Base-by-base conservation (phyloP, 2,329 filamentous ascomycete genomes). In the Xylariales sp. region DNA sequence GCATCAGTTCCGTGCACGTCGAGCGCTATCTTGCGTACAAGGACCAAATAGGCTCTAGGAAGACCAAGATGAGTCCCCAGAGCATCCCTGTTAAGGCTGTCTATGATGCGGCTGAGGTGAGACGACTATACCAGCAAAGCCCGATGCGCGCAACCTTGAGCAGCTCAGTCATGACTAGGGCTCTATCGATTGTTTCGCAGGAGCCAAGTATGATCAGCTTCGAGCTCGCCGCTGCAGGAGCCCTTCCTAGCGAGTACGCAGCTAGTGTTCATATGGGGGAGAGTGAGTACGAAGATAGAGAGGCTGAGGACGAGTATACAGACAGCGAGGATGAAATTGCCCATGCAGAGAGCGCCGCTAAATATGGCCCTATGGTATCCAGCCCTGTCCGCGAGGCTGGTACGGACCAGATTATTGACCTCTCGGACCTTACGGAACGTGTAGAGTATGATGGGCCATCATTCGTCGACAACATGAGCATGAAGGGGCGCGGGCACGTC, bases 21-120 rank as follows among this genome's bases (percentile, higher is more conserved):
- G 25, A 47, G 16, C 42, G 32, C 10, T 59, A 56, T 41, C 40
- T 59, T 14, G 41, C 43, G 19, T 58, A 53, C 24, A 58, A 59
- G 42, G 39, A 46, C 12, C 14, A 28, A 3, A 48, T 34, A 6
- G 51, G 54, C 9, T 40, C 49, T 35, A 24, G 38, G 31, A 27
- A 38, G 14, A 37, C 57, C 12, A 27, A 18, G 27, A 39, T 27
- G 15, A n/a, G 48, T 53, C 12, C 55, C 53, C 5, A 25, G 32
- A 2, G 40, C 9, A 31, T 59, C 1, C 44, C 51, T 5, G 32
- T 29, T 5, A 38, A 45, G 12, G 42, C 34, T 4, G 51, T 56
- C 12, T 36, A 54, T 32, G 29, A 41, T 14, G 24, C 36, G 19
- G 32, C 15, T 5, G 43, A 46, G 31, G 24, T 38, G 15, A 15